A percentile compares a stretch with the other conserved stretches of the same genome.
These are phyloP conservation scores for Ramaria rubella DNA, from an alignment of 768 basidiomycete genomes.

Conservation along the genomic window DNA sequence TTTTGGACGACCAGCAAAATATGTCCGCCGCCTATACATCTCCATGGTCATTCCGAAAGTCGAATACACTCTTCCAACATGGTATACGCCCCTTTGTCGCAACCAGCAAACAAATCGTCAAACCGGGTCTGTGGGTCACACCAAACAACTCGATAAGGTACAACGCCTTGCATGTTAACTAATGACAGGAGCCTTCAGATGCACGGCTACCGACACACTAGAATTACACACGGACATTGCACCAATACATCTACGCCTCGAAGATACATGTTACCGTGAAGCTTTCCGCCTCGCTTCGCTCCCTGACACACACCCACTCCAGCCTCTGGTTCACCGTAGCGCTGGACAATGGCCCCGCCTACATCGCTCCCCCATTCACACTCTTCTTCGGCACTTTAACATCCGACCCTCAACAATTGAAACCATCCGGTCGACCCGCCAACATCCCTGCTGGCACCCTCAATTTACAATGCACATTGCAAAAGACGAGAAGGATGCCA, in stretches of 20 bases:
- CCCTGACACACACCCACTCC: not conserved
- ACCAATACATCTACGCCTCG: conserved; percentile 3
- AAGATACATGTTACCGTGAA: conserved; percentile 4
- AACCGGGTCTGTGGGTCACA: too few relatives aligned
- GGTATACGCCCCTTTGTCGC: conserved; percentile 1
- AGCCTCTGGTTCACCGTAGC: not conserved
- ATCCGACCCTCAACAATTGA: conserved; percentile 12
- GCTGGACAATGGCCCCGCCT: not conserved
- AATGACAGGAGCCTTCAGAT: conserved; percentile 20
- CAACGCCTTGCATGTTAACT: conserved; percentile 17
- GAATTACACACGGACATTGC: conserved; percentile 8
- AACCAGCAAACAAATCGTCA: not conserved
- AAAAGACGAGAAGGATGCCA: too few relatives aligned
- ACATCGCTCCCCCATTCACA: conserved; percentile 17
- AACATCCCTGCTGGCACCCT: not conserved
- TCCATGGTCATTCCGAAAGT: too few relatives aligned
- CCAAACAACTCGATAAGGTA: too few relatives aligned
- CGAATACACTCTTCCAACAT: conserved; percentile 19
- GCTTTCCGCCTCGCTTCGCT: conserved; percentile 6
- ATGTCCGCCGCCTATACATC: conserved; percentile 17
- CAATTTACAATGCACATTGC: not conserved
- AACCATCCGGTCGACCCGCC: too few relatives aligned
- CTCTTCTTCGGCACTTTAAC: too few relatives aligned
- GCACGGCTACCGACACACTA: conserved; percentile 7
- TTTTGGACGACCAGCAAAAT: not conserved